Evolutionary conservation across 805 yeast species (phyloP).

Genomic region (Debaryomyces prosopidis): DNA sequence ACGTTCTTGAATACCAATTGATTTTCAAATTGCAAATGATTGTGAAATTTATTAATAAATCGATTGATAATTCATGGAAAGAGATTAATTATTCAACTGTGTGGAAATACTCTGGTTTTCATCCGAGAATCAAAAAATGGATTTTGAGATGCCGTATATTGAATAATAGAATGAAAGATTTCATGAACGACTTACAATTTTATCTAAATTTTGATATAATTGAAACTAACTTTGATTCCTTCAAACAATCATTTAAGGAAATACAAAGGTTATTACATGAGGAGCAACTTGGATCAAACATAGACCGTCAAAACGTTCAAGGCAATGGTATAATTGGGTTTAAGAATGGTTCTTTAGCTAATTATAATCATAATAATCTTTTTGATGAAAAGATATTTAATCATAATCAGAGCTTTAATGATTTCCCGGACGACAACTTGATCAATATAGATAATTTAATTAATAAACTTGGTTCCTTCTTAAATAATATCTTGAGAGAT

Average conservation of each 20-base stretch:
- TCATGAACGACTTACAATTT: slow-evolving; percentile 53
- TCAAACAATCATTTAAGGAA: slow-evolving; percentile 42
- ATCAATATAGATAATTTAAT: slow-evolving; percentile 17
- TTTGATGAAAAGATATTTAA: slow-evolving; percentile 16
- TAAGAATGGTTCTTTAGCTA: slow-evolving; percentile 5
- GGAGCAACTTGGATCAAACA: slow-evolving; percentile 11
- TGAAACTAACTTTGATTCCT: slow-evolving; percentile 50
- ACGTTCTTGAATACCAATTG: slow-evolving; percentile 75
- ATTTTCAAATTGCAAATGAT: slow-evolving; percentile 70
- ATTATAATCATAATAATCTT: slow-evolving; percentile 17
- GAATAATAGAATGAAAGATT: slow-evolving; percentile 58
- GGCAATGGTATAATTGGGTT: neutral
- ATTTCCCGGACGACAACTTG: neutral
- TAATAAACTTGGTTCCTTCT: slow-evolving; percentile 46
- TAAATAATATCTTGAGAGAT: slow-evolving; percentile 65
- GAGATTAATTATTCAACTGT: slow-evolving; percentile 63
- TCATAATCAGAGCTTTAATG: neutral
- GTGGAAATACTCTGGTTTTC: slow-evolving; percentile 59
- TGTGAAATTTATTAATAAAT: slow-evolving; percentile 60
- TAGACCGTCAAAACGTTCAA: neutral
- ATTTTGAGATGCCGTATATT: slow-evolving; percentile 53
- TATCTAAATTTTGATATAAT: slow-evolving; percentile 62
- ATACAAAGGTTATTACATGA: slow-evolving; percentile 29
- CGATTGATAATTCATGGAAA: slow-evolving; percentile 68
- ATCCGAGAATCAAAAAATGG: slow-evolving; percentile 49